Conservation (phyloP, 108 stramenopile genomes). For the Heterococcus sp. region DNA sequence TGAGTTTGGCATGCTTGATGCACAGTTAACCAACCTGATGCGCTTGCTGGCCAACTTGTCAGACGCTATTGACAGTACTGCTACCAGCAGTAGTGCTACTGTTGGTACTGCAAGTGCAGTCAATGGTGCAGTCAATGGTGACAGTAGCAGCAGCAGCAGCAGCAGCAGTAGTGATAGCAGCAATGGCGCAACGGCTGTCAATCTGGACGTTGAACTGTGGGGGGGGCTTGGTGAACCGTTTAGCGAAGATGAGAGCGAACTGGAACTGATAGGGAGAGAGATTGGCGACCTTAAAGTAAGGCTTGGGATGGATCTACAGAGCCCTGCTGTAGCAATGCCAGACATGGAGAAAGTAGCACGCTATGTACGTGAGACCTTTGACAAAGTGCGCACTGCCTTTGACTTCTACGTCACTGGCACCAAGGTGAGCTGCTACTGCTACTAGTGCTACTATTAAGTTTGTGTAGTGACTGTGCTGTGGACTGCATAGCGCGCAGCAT, state of each 20-base stretch:
- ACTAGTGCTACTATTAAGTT: no score
- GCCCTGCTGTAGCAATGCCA: slow-evolving; percentile 17
- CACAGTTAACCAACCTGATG: slow-evolving; percentile 65
- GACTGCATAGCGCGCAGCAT: no score
- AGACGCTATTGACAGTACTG: not conserved
- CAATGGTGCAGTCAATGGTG: not conserved
- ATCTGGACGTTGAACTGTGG: no score
- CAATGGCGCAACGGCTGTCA: no score
- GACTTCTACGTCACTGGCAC: slow-evolving; percentile 57
- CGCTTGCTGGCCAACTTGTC: slow-evolving; percentile 6
- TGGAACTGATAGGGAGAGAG: slow-evolving; percentile 48
- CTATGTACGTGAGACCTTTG: slow-evolving; percentile 35
- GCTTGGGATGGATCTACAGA: slow-evolving; percentile 73
- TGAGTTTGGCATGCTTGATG: slow-evolving; percentile 88
- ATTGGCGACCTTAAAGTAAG: slow-evolving; percentile 78
- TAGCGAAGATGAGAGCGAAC: slow-evolving; percentile 2
- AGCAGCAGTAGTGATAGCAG: not conserved
- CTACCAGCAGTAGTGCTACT: no score
- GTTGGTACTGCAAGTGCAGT: not conserved
- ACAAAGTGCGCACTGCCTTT: slow-evolving; percentile 20
- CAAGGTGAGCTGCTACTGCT: slow-evolving; percentile 9
- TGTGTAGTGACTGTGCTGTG: no score
- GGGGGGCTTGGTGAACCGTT: not conserved
- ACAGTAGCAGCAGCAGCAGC: not conserved
- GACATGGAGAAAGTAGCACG: slow-evolving; percentile 36